Conservation (phyloP, 1,284 basidiomycete genomes). For the Leccinum variabile region DNA sequence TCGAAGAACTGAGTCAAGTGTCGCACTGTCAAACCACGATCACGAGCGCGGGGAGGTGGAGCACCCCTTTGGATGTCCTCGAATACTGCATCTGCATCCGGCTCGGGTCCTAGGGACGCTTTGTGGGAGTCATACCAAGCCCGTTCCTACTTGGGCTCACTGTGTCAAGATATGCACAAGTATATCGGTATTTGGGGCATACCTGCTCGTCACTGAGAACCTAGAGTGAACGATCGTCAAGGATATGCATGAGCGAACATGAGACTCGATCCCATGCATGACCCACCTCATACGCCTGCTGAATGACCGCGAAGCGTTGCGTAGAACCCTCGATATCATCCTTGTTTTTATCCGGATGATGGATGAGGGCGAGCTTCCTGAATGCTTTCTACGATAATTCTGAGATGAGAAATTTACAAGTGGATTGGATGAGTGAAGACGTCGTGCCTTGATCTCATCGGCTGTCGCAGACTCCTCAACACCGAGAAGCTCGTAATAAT, state of each 20-base stretch:
- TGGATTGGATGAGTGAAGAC: neutral
- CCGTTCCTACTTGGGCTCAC: slow-evolving; percentile 71
- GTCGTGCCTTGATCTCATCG: slow-evolving; percentile 83
- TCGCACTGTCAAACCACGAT: slow-evolving; percentile 76
- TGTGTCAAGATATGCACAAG: slow-evolving; percentile 17
- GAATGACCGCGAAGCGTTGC: slow-evolving; percentile 82
- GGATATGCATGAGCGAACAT: neutral
- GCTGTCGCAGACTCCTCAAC: slow-evolving; percentile 77
- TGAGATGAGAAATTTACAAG: slow-evolving; percentile 7
- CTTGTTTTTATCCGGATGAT: slow-evolving; percentile 90
- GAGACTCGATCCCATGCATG: slow-evolving; percentile 5
- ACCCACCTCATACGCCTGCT: slow-evolving; percentile 89
- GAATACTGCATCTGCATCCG: slow-evolving; percentile 80
- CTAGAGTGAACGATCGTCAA: slow-evolving; percentile 39
- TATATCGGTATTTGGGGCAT: slow-evolving; percentile 30
- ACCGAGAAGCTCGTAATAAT: slow-evolving; percentile 82
- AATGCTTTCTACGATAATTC: slow-evolving; percentile 64
- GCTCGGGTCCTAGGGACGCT: slow-evolving; percentile 79
- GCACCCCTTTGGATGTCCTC: slow-evolving; percentile 80
- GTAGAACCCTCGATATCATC: slow-evolving; percentile 85
- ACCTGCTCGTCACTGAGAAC: slow-evolving; percentile 92
- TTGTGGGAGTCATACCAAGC: slow-evolving; percentile 99
- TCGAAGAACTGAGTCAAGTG: slow-evolving; percentile 90
- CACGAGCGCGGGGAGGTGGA: slow-evolving; percentile 65
- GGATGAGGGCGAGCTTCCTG: slow-evolving; percentile 77